phyloP scores from a whole-genome alignment of 208 protist species.

The Borovskyia barvae region DNA sequence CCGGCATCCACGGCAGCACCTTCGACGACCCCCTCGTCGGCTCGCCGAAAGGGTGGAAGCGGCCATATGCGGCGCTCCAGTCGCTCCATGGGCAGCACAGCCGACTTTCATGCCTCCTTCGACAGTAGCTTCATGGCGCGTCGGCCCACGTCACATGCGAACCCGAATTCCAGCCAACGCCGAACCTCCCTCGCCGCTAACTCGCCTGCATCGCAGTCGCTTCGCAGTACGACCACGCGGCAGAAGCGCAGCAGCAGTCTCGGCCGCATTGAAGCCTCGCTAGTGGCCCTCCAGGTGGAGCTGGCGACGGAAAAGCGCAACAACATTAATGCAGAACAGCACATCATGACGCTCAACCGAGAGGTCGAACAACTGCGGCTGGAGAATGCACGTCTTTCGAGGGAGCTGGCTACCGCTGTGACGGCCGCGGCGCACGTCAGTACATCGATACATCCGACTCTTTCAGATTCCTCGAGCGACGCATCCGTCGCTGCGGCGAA shows the following conservation, averaged over 20 bases:
- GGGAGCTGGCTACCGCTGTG: constrained; percentile 6
- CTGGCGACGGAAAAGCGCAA: constrained; percentile 68
- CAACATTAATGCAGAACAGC: constrained; percentile 71
- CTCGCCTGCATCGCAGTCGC: neutral
- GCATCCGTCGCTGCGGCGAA: constrained; percentile 2
- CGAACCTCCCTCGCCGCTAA: neutral
- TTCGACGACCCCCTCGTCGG: neutral
- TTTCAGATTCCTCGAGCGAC: neutral
- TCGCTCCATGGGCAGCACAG: neutral
- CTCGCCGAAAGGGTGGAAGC: neutral
- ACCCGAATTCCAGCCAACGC: neutral
- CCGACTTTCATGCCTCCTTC: neutral
- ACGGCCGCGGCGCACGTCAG: neutral
- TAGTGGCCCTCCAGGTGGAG: constrained; percentile 52
- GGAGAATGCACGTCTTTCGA: constrained; percentile 41
- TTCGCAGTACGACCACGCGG: neutral
- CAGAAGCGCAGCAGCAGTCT: constrained; percentile 21
- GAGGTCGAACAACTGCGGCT: constrained; percentile 43
- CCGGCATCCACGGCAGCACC: neutral
- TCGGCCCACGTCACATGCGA: neutral
- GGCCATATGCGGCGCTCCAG: neutral
- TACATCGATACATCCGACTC: neutral
- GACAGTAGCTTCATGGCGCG: neutral
- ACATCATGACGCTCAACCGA: constrained; percentile 36
- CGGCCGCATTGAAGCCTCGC: constrained; percentile 31